These are phyloP conservation scores for Yamagishiella unicocca DNA, from an alignment of 139 green algal genomes.

Conservation along the genomic window DNA sequence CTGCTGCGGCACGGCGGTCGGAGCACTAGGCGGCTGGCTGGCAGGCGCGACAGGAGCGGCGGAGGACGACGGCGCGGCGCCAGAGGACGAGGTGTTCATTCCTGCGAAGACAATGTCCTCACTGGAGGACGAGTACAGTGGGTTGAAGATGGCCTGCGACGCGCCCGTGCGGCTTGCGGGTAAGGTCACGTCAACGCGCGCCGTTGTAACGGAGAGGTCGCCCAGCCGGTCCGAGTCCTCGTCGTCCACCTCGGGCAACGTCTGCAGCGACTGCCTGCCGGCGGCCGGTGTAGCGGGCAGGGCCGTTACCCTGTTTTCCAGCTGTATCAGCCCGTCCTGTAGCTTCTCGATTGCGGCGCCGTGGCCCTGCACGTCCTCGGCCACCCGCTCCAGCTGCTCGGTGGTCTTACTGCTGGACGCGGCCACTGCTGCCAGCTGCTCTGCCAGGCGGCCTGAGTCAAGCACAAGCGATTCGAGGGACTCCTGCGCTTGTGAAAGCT, in stretches of 20 bases:
- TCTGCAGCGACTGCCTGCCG: neutral
- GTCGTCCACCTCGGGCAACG: neutral
- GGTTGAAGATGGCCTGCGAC: slow-evolving; percentile 34
- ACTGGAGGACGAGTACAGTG: slow-evolving; percentile 13
- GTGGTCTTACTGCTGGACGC: neutral
- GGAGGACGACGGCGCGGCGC: neutral
- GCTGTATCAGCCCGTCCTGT: neutral
- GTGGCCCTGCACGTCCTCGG: neutral
- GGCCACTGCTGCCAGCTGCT: slow-evolving; percentile 17
- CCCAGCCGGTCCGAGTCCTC: neutral
- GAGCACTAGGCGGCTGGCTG: no score
- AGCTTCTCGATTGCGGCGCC: neutral
- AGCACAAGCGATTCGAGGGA: neutral
- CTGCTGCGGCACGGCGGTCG: neutral
- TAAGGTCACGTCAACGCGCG: no score
- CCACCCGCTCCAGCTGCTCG: neutral
- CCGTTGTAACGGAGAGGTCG: neutral
- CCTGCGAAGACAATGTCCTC: neutral
- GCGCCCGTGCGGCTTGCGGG: neutral
- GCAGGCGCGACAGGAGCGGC: no score
- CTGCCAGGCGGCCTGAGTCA: slow-evolving; percentile 33
- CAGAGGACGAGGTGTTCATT: neutral
- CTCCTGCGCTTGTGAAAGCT: slow-evolving; percentile 41
- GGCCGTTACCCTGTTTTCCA: neutral
- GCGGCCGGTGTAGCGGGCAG: neutral